These are phyloP conservation scores for Nannizzia gypsea DNA, from an alignment of 2,329 filamentous ascomycete genomes.

Conservation along the genomic window DNA sequence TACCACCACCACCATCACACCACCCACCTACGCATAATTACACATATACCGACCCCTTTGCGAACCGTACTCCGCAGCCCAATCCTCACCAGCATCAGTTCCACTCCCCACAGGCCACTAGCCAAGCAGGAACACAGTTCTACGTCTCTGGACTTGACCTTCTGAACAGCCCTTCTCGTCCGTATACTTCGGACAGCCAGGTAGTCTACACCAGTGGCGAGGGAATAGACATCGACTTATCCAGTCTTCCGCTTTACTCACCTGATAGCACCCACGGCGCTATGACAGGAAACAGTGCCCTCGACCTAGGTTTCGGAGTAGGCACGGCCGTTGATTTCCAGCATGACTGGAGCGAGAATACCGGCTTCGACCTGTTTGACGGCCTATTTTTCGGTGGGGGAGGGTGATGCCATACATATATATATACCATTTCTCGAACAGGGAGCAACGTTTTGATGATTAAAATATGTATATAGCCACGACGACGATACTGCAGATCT, in stretches of 20 bases:
- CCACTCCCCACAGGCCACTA: not conserved
- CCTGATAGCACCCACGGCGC: slow-evolving; percentile 21
- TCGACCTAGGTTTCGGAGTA: slow-evolving; percentile 34
- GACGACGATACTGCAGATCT: not conserved
- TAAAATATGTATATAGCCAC: not conserved
- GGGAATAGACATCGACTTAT: not conserved
- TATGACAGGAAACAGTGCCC: slow-evolving; percentile 30
- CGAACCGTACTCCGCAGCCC: slow-evolving; percentile 4
- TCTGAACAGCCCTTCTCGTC: slow-evolving; percentile 37
- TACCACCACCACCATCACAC: not conserved
- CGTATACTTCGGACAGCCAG: not conserved
- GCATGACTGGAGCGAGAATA: slow-evolving; percentile 39
- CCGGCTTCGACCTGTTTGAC: slow-evolving; percentile 41
- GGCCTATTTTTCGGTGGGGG: slow-evolving; percentile 43
- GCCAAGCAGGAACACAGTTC: slow-evolving; percentile 10
- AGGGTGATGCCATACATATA: not conserved
- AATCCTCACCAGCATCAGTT: slow-evolving; percentile 1
- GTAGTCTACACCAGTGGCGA: not conserved
- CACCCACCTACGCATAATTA: not conserved
- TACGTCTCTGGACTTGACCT: slow-evolving; percentile 42
- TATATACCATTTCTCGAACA: not conserved
- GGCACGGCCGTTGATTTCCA: slow-evolving; percentile 33
- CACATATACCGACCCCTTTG: slow-evolving; percentile 5
- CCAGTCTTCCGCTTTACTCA: not conserved
- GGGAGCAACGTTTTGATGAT: not conserved